Evolutionary conservation across 768 basidiomycete species (phyloP).

Genomic region (Podaxis rugospora): DNA sequence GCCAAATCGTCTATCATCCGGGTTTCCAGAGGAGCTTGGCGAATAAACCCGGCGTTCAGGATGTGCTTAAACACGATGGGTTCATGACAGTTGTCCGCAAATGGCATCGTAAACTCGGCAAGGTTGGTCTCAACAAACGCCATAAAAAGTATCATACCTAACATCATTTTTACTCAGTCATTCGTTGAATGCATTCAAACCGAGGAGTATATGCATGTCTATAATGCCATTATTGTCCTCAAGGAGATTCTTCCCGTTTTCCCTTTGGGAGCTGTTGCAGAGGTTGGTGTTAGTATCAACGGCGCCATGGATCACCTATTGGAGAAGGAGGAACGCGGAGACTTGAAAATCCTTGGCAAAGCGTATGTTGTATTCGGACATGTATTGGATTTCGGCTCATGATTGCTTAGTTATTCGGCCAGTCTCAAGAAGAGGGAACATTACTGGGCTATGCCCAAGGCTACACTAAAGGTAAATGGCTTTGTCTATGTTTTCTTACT

Average conservation of each 20-base stretch:
- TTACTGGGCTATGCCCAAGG: constrained; percentile 40
- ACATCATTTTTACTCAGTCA: constrained; percentile 39
- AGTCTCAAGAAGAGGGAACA: constrained; percentile 71
- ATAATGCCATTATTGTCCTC: constrained; percentile 92
- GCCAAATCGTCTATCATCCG: constrained; percentile 58
- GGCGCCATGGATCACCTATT: constrained; percentile 61
- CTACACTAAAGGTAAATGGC: constrained; percentile 20
- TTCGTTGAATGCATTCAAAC: constrained; percentile 80
- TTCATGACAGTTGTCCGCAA: constrained; percentile 74
- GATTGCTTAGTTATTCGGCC: constrained; percentile 55
- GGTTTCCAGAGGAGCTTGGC: constrained; percentile 58
- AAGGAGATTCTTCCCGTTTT: constrained; percentile 90
- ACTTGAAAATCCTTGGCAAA: constrained; percentile 74
- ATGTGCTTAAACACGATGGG: constrained; percentile 64
- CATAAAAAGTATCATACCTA: neutral
- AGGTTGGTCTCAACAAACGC: constrained; percentile 36
- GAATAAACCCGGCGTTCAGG: constrained; percentile 38
- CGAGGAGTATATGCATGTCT: constrained; percentile 94
- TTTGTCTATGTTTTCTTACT: neutral
- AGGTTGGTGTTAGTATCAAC: constrained; percentile 52
- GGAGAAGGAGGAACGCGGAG: constrained; percentile 76
- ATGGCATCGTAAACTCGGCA: constrained; percentile 76
- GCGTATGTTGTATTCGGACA: constrained; percentile 46
- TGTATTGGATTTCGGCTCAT: constrained; percentile 1
- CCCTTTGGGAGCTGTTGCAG: constrained; percentile 61